Evolutionary conservation across 805 yeast genomes (phyloP).

Genomic region (Saturnispora saitoi): DNA sequence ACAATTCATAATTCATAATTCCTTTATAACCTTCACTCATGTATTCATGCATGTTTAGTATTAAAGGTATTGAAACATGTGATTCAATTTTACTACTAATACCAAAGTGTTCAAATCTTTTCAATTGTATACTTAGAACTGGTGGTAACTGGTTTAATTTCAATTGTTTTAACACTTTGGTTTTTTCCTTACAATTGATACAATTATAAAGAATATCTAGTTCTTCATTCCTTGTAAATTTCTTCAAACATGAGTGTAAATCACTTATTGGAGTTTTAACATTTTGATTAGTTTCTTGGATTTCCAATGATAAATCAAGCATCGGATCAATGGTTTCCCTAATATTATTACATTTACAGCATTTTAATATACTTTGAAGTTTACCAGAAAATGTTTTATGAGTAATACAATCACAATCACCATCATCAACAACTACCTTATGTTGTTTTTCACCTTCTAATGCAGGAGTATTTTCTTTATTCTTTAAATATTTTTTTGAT

Average conservation of each 20-base stretch:
- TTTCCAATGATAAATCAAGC: conserved; percentile 80
- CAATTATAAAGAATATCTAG: conserved; percentile 72
- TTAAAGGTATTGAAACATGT: conserved; percentile 63
- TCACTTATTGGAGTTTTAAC: conserved; percentile 20
- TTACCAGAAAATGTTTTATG: conserved; percentile 81
- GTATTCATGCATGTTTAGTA: conserved; percentile 64
- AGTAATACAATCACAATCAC: conserved; percentile 63
- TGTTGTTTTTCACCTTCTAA: conserved; percentile 4
- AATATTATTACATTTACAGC: conserved; percentile 55
- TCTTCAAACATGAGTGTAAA: conserved; percentile 58
- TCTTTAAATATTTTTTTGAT: conserved; percentile 14
- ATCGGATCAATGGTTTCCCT: conserved; percentile 80
- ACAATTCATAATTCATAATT: conserved; percentile 58
- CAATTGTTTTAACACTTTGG: conserved; percentile 67
- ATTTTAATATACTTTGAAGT: conserved; percentile 68
- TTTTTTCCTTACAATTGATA: conserved; percentile 48
- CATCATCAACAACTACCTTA: background rate
- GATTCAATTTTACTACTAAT: conserved; percentile 66
- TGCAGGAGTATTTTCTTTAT: conserved; percentile 20
- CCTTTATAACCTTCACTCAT: conserved; percentile 15
- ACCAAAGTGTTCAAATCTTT: conserved; percentile 60
- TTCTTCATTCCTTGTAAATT: conserved; percentile 70
- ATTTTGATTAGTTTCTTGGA: conserved; percentile 32
- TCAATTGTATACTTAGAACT: conserved; percentile 76
- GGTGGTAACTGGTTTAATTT: conserved; percentile 63